Evolutionary conservation across 2,329 filamentous ascomycete species (phyloP), one percentile per base, ranked within the genome.

Genomic region (Colletotrichum orbiculare): DNA sequence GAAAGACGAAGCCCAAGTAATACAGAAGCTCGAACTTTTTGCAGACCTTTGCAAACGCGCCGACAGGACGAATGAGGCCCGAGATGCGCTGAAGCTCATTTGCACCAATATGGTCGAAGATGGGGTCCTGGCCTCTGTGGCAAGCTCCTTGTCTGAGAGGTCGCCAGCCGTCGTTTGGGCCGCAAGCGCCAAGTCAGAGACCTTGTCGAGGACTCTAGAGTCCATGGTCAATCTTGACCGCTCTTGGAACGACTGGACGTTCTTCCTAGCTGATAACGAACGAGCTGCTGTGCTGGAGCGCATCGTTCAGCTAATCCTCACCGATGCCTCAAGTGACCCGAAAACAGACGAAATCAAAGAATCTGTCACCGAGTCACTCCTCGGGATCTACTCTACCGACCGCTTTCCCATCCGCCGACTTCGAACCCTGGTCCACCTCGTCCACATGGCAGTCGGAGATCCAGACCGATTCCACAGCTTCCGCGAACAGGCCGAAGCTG

Each of bases 11-110:
- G 89, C 87, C 0, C 84, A 89, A 66, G 76, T 92, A 2, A 76
- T 84, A 0, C 82, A 82, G 57, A 93, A 93, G 72, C 79, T 92
- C 43, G 91, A 93, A 72, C 81, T 87, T 10, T 83, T 91, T 69
- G 89, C 86, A 2, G 88, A 91, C 43, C 71, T 88, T 1, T 87
- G 85, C 69, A 86, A 83, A 68, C 75, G 78, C 1, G 75, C 80
- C 12, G 85, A 85, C 5, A 81, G 85, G 49, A 77, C 78, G 15
- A 83, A 86, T 3, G 86, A 90, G 66, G 85, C 89, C 0, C 80
- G 87, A 10, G 81, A 83, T 38, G 84, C 87, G 2, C 81, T 91
- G 7, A 79, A 83, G 54, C 82, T 85, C 13, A 85, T 92, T n/a
- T 85, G 90, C 60, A 83, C 85, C 13, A 84, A 83, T 57, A 81